Conservation (phyloP, 2,329 filamentous ascomycete genomes). For the Trichoderma gracile region DNA sequence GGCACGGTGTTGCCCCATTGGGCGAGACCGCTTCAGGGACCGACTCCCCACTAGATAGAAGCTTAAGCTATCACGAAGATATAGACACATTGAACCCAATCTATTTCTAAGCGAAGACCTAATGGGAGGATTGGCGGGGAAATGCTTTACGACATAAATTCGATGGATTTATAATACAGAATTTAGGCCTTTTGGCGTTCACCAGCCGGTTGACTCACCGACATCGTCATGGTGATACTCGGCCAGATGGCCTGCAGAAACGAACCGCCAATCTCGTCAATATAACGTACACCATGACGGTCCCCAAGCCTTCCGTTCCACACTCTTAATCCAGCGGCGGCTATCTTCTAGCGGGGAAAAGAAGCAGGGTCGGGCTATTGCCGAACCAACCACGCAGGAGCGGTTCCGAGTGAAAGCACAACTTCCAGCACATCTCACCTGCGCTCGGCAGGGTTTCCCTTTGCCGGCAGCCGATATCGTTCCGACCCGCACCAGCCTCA, state of each 20-base stretch:
- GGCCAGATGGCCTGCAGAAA: background rate
- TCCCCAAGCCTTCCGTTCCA: background rate
- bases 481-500: constrained; percentile 4
- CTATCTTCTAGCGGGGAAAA: background rate
- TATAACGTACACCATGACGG: constrained; percentile 6
- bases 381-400: background rate
- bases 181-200: background rate
- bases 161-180: background rate
- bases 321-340: background rate
- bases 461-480: constrained; percentile 20
- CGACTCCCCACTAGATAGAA: background rate
- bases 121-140: constrained; percentile 19
- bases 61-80: background rate
- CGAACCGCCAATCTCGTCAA: constrained; percentile 17
- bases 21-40: constrained; percentile 21
- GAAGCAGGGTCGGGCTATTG: no score
- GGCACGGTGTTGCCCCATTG: constrained; percentile 24
- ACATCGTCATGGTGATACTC: background rate
- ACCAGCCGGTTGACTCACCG: constrained; percentile 6
- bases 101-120: background rate
- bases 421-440: background rate
- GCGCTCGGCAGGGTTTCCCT: background rate
- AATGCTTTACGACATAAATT: background rate
- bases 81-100: background rate
- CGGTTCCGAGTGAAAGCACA: background rate